phyloP scores from a whole-genome alignment of 441 rosid species.

The Jatropha multifida region DNA sequence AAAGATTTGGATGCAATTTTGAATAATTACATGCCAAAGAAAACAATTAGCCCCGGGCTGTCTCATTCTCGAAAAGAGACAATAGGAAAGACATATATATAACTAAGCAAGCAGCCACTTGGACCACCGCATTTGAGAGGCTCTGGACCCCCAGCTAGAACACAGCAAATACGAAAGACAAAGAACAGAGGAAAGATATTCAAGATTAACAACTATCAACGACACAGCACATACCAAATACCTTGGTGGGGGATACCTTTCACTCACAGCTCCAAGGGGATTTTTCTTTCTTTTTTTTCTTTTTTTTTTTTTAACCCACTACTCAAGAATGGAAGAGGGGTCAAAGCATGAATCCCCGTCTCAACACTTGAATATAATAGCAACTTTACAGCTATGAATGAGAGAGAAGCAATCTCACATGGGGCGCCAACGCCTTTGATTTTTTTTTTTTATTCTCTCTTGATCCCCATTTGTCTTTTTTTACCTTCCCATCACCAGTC shows the following conservation, averaged over 20 bases:
- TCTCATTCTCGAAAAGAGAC: not conserved
- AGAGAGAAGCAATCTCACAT: constrained; percentile 10
- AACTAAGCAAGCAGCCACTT: not conserved
- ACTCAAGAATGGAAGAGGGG: not conserved
- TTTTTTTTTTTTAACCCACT: too few relatives aligned
- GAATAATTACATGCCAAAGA: not conserved
- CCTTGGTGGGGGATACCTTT: not conserved
- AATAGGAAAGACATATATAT: not conserved
- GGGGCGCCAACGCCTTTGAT: constrained; percentile 6
- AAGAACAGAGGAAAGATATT: not conserved
- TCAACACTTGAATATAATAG: not conserved
- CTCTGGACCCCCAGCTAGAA: constrained; percentile 8
- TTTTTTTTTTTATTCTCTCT: not conserved
- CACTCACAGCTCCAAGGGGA: not conserved
- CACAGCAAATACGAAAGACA: not conserved
- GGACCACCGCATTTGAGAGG: too few relatives aligned
- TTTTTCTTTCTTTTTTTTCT: not conserved
- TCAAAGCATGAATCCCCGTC: constrained; percentile 15
- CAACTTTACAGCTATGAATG: constrained; percentile 25
- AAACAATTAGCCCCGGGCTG: not conserved
- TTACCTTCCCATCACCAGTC: not conserved
- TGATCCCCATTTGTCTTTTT: not conserved
- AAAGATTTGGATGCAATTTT: not conserved
- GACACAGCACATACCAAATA: constrained; percentile 19
- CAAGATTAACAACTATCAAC: constrained; percentile 2